These are phyloP conservation scores for Aspergillaceae sp. DNA, from an alignment of 2,329 filamentous ascomycete species.

Conservation along the genomic window DNA sequence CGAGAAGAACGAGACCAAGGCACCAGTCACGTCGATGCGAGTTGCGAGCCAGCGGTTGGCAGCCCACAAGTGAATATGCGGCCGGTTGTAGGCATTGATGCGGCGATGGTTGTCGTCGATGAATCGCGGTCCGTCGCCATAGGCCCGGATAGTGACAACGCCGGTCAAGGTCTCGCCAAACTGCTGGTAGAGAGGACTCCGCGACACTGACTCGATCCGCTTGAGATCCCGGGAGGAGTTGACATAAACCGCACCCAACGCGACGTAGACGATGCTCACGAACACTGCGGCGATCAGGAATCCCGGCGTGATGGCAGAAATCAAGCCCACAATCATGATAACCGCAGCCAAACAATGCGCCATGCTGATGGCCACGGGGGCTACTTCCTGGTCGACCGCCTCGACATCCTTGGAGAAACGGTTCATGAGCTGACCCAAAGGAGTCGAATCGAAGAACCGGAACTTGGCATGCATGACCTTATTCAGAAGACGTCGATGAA, in stretches of 20 bases:
- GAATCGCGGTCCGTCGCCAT: constrained; percentile 87
- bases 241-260: constrained; percentile 81
- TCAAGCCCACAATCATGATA: constrained; percentile 76
- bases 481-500: constrained; percentile 71
- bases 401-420: constrained; percentile 97
- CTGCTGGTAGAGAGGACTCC: constrained; percentile 93
- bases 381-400: constrained; percentile 89
- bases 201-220: constrained; percentile 83
- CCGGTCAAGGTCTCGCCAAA: constrained; percentile 93
- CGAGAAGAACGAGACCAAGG: constrained; percentile 86
- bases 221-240: constrained; percentile 91
- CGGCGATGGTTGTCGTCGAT: constrained; percentile 80
- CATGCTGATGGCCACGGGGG: constrained; percentile 75
- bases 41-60: constrained; percentile 95
- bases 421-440: constrained; percentile 94
- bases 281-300: constrained; percentile 82
- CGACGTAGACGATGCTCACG: constrained; percentile 73
- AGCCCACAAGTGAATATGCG: constrained; percentile 94
- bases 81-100: constrained; percentile 84
- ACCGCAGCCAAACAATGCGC: constrained; percentile 60
- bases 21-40: constrained; percentile 81
- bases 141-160: constrained; percentile 93
- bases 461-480: constrained; percentile 83
- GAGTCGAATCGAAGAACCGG: constrained; percentile 95
- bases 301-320: constrained; percentile 77